Base-by-base conservation (phyloP, 768 basidiomycete genomes). In the Suillus variegatus region DNA sequence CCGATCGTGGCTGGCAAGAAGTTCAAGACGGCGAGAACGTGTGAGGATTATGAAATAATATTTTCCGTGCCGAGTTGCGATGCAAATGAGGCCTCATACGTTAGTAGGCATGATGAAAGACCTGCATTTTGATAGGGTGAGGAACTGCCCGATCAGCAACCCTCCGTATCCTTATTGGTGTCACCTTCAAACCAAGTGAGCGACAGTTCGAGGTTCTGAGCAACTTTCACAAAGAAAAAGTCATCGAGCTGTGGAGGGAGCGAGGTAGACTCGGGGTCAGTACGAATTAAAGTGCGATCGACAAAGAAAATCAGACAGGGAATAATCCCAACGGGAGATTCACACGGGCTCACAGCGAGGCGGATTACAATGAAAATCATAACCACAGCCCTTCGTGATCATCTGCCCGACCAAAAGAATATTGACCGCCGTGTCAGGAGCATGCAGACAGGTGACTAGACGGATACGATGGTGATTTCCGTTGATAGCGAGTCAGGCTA, bases 401-500 rank as follows among this genome's bases (percentile, higher is more conserved):
- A 62, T 28, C 44, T n/a, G 35, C 25, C 56, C 55, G 14, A 62
- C 28, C 7, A 56, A 60, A 54, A 62, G 8, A 10, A 60, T 16
- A 14, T 60, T 51, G 43, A 62, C 32, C 54, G 32, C 25, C 35
- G 25, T 22, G 13, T 32, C 51, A 8, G 61, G 61, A 52, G 61
- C 61, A 51, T 62, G 61, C 22, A 52, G 25, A 58, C n/a, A 62
- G 32, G 56, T 28, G 6, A 8, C 7, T 6, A 57, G 44, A 35
- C 44, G 13, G 4, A 62, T 16, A 35, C 32, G 54, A 25, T 16
- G n/a, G 16, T 55, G 56, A 54, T 28, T 28, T 16, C 54, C 25
- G n/a, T 60, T 36, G 16, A 62, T 16, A 52, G 54, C 20, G 35
- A 62, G 61, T 22, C 22, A 16, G 35, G 61, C 54, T 5, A 62